Conservation (phyloP, 306 rosid species). For the Acacia confusa region DNA sequence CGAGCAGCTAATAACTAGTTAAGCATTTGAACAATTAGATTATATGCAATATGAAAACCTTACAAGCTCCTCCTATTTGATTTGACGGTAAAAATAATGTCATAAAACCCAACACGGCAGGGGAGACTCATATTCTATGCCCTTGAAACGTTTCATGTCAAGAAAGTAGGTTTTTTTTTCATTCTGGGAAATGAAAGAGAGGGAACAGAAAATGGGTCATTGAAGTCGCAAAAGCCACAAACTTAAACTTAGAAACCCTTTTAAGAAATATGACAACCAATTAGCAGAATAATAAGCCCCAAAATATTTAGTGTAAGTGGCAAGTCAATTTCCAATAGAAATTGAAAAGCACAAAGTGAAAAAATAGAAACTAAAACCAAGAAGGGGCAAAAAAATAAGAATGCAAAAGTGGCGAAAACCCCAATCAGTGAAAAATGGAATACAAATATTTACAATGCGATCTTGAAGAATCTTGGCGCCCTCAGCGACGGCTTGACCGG, state of each 20-base stretch:
- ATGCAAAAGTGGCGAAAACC: not conserved
- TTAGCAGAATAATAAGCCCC: not conserved
- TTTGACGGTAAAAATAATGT: not conserved
- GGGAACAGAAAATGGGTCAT: not conserved
- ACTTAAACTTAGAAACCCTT: not conserved
- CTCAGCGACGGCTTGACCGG: constrained; percentile 95
- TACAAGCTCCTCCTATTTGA: not conserved
- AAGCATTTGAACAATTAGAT: not conserved
- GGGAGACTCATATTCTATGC: not conserved
- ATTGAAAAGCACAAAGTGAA: not conserved
- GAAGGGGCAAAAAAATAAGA: not conserved
- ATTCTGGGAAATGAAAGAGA: not conserved
- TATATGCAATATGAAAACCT: not conserved
- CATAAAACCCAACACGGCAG: not conserved
- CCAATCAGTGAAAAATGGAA: not conserved
- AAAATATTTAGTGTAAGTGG: not conserved
- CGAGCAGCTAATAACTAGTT: not conserved
- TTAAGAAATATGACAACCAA: constrained; percentile 21
- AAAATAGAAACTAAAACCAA: not conserved
- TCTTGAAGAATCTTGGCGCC: constrained; percentile 94
- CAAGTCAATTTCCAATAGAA: not conserved
- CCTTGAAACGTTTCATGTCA: not conserved
- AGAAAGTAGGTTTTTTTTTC: not conserved
- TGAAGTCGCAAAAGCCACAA: not conserved
- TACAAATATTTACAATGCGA: constrained; percentile 66